Evolutionary conservation across 495 filamentous ascomycete species (phyloP).

Genomic region (Articulospora tetracladia): DNA sequence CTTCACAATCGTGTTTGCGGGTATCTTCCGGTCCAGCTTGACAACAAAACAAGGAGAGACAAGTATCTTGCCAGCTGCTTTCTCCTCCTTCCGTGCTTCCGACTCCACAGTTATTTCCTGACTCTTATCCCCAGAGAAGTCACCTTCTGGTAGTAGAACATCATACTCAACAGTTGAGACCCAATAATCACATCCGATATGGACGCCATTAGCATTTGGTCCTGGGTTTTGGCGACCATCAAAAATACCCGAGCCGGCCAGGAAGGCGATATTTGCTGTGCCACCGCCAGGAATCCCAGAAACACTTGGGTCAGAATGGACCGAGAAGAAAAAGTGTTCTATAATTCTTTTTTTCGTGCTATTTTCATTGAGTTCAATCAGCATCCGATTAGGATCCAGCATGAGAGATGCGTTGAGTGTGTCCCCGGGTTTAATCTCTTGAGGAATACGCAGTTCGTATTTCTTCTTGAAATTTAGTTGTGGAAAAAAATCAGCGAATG

Average conservation of each 20-base stretch:
- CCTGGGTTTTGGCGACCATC: conserved; percentile 2
- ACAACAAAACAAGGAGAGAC: conserved; percentile 6
- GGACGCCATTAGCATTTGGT: conserved; percentile 4
- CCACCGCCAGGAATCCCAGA: conserved; percentile 6
- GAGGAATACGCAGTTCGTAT: conserved; percentile 9
- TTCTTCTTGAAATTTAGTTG: conserved; percentile 6
- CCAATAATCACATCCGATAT: conserved; percentile 11
- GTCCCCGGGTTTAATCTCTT: conserved; percentile 8
- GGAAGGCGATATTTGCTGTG: conserved; percentile 10
- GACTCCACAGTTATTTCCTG: conserved; percentile 4
- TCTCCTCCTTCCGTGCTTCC: conserved; percentile 9
- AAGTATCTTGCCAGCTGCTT: conserved; percentile 7
- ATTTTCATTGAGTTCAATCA: conserved; percentile 7
- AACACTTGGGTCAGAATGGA: conserved; percentile 5
- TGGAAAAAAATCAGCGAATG: conserved; percentile 5
- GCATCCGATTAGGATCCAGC: conserved; percentile 9
- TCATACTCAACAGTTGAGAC: conserved; percentile 11
- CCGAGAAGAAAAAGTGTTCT: conserved; percentile 8
- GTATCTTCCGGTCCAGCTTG: conserved; percentile 1
- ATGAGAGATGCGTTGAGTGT: conserved; percentile 8
- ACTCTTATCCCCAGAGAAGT: conserved; percentile 8
- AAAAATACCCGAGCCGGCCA: neutral
- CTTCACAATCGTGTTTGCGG: conserved; percentile 7
- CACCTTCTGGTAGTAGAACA: conserved; percentile 7
- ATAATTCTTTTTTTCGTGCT: conserved; percentile 9